Evolutionary conservation across 495 filamentous ascomycete species (phyloP).

Genomic region (Arthonia radiata): DNA sequence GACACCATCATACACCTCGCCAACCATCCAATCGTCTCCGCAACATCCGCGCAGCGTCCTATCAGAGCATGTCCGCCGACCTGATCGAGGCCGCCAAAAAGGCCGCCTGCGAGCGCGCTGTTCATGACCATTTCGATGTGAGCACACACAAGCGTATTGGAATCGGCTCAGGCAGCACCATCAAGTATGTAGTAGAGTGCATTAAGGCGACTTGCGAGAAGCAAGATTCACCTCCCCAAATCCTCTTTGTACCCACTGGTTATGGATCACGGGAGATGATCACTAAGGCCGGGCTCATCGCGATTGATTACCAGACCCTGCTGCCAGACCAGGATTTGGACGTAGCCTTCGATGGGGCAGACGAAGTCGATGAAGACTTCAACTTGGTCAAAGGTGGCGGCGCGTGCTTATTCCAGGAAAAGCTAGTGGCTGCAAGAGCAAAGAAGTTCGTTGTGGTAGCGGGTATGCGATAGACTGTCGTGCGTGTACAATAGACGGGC

Average conservation of each 20-base stretch:
- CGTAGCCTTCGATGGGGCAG: conserved; percentile 82
- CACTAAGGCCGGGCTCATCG: conserved; percentile 42
- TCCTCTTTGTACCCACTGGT: conserved; percentile 65
- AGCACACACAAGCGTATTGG: conserved; percentile 53
- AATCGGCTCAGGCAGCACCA: conserved; percentile 82
- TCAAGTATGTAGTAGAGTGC: conserved; percentile 86
- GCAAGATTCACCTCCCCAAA: conserved; percentile 28
- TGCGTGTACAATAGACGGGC: no score
- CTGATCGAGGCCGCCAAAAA: conserved; percentile 60
- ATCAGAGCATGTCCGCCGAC: no score
- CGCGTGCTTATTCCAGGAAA: conserved; percentile 93
- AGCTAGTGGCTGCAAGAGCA: conserved; percentile 66
- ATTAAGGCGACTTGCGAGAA: conserved; percentile 45
- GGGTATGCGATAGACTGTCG: no score
- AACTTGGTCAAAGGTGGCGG: conserved; percentile 97
- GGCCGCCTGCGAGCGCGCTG: conserved; percentile 58
- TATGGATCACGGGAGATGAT: conserved; percentile 75
- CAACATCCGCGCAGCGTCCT: no score
- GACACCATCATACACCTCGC: no score
- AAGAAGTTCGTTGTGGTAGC: conserved; percentile 87
- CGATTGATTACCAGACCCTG: conserved; percentile 50
- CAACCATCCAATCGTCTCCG: no score
- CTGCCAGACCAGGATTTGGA: conserved; percentile 38
- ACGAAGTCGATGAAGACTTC: conserved; percentile 84
- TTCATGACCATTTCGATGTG: conserved; percentile 57